These are phyloP conservation scores for Sugiyamaella novakii DNA, from an alignment of 1,139 yeast species.

Conservation along the genomic window DNA sequence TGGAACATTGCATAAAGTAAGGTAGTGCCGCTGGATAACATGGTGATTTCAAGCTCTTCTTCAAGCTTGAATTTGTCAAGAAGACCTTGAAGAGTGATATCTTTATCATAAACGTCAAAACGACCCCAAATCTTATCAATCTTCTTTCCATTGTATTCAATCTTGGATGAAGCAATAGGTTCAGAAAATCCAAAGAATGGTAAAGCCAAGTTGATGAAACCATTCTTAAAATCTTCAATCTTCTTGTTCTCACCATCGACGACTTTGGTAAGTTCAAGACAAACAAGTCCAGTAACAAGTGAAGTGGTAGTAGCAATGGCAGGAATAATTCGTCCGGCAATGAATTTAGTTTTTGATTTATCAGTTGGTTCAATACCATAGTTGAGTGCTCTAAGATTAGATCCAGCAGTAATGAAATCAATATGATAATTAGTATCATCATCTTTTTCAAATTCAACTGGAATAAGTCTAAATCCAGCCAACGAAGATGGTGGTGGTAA, in stretches of 20 bases:
- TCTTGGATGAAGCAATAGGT: constrained; percentile 84
- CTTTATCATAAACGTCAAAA: constrained; percentile 70
- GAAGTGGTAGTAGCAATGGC: constrained; percentile 99
- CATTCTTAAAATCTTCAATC: constrained; percentile 90
- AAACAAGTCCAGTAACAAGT: constrained; percentile 90
- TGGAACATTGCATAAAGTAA: constrained; percentile 89
- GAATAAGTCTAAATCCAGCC: constrained; percentile 82
- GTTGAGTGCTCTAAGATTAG: constrained; percentile 92
- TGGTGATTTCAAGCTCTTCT: constrained; percentile 83
- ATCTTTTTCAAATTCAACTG: constrained; percentile 96
- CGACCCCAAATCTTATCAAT: constrained; percentile 96
- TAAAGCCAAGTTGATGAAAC: constrained; percentile 88
- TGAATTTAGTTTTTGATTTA: constrained; percentile 71
- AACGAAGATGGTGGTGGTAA: constrained; percentile 88
- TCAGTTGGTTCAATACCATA: constrained; percentile 68
- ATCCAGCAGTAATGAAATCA: constrained; percentile 95
- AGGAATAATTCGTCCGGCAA: constrained; percentile 90
- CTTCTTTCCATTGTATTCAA: constrained; percentile 72
- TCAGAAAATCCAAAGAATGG: constrained; percentile 98
- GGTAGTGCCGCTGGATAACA: constrained; percentile 91
- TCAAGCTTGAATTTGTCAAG: constrained; percentile 74
- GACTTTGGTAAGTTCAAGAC: constrained; percentile 88
- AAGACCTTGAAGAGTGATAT: constrained; percentile 74
- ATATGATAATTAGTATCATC: constrained; percentile 96
- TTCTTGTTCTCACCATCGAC: constrained; percentile 65